Evolutionary conservation across 1,139 yeast genomes (phyloP).

Genomic region (Cylindricascospora bacillispora): DNA sequence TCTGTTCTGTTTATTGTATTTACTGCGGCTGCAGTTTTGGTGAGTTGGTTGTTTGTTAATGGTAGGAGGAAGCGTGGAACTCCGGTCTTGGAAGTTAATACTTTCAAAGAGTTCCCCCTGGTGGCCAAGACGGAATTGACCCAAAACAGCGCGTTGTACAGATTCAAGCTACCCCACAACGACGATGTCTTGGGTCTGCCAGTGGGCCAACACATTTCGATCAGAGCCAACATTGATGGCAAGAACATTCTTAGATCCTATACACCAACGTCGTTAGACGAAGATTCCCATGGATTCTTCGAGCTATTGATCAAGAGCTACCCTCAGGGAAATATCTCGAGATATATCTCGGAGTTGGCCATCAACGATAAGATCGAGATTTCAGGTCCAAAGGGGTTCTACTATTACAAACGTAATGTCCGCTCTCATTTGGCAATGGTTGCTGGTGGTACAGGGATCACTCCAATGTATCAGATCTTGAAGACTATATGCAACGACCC

Average conservation of each 20-base stretch:
- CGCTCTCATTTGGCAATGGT: conserved; percentile 45
- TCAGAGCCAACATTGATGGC: conserved; percentile 61
- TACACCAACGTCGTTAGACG: conserved; percentile 86
- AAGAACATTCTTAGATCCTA: conserved; percentile 84
- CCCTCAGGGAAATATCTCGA: conserved; percentile 81
- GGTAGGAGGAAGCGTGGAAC: too few relatives aligned
- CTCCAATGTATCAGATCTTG: conserved; percentile 87
- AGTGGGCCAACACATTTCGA: conserved; percentile 84
- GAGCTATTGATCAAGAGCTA: conserved; percentile 89
- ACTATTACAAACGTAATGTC: conserved; percentile 63
- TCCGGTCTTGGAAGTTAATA: too few relatives aligned
- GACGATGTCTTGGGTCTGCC: conserved; percentile 79
- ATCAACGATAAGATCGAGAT: conserved; percentile 61
- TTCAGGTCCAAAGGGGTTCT: conserved; percentile 91
- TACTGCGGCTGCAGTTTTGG: too few relatives aligned
- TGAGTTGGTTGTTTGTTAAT: too few relatives aligned
- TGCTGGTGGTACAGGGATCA: conserved; percentile 83
- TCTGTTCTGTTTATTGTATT: too few relatives aligned
- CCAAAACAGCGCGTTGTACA: conserved; percentile 74
- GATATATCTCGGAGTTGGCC: conserved; percentile 53
- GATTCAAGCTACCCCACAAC: conserved; percentile 71
- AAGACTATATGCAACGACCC: conserved; percentile 58
- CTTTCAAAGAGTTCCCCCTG: conserved; percentile 73
- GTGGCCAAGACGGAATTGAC: conserved; percentile 65
- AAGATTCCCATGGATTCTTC: conserved; percentile 66